Conservation (phyloP, 306 rosid species). For the Cucumis cinereus region DNA sequence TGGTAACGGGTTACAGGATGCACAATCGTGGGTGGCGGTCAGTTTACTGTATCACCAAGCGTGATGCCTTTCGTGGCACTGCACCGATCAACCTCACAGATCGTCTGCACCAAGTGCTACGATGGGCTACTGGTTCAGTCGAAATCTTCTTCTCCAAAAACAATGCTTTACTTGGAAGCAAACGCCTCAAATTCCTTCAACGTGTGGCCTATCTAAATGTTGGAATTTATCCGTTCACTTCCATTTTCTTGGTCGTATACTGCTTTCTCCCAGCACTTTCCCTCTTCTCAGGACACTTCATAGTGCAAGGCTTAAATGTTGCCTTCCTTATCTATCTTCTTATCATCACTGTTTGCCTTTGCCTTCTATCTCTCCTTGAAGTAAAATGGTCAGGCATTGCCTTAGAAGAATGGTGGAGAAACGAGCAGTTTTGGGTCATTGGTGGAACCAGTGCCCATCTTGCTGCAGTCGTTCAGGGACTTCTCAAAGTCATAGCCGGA, state of each 20-base stretch:
- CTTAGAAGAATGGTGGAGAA: slow-evolving; percentile 79
- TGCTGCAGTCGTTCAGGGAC: slow-evolving; percentile 63
- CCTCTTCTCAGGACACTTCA: slow-evolving; percentile 64
- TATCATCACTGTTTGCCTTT: slow-evolving; percentile 34
- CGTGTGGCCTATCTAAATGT: slow-evolving; percentile 68
- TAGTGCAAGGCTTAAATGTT: slow-evolving; percentile 39
- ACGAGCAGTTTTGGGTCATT: slow-evolving; percentile 78
- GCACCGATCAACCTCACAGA: slow-evolving; percentile 85
- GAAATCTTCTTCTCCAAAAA: slow-evolving; percentile 77
- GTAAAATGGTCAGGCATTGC: slow-evolving; percentile 77
- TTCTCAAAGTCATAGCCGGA: slow-evolving; percentile 57
- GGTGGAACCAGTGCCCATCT: slow-evolving; percentile 88
- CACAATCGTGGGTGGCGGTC: slow-evolving; percentile 94
- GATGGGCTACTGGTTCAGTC: slow-evolving; percentile 88
- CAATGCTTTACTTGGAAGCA: slow-evolving; percentile 56
- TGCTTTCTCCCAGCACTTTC: slow-evolving; percentile 71
- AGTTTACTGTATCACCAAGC: slow-evolving; percentile 62
- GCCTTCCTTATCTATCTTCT: slow-evolving; percentile 50
- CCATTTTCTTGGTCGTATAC: slow-evolving; percentile 45
- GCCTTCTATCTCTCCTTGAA: slow-evolving; percentile 59
- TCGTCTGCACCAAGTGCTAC: slow-evolving; percentile 66
- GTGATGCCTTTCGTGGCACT: slow-evolving; percentile 73
- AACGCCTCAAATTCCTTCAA: slow-evolving; percentile 74
- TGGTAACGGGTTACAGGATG: slow-evolving; percentile 83
- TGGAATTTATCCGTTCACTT: slow-evolving; percentile 75